Conservation (phyloP, 441 rosid species). For the Populus hybrid region DNA sequence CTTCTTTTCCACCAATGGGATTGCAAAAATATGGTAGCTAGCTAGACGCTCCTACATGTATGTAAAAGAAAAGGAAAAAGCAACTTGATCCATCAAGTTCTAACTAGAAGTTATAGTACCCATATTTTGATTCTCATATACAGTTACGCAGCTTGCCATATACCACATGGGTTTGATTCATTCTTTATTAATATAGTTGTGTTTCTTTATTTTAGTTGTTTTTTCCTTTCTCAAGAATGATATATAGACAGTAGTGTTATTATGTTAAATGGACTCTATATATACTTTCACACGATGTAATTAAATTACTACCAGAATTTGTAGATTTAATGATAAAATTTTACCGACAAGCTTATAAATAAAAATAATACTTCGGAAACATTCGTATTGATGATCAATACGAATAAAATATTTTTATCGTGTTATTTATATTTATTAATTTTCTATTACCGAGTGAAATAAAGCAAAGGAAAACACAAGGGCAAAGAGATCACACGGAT, state of each 20-base stretch:
- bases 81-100: background rate
- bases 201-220: background rate
- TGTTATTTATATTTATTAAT: no score
- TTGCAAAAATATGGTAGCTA: background rate
- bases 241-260: background rate
- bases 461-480: background rate
- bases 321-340: no score
- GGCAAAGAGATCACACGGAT: background rate
- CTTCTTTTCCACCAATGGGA: constrained; percentile 10
- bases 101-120: background rate
- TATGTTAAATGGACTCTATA: background rate
- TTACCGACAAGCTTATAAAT: rapidly evolving
- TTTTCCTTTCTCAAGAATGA: background rate
- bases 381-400: no score
- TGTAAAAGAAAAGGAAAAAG: background rate
- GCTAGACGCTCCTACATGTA: background rate
- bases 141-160: background rate
- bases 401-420: no score
- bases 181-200: background rate
- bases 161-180: background rate
- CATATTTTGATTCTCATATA: background rate
- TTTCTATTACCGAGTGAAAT: no score
- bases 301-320: no score
- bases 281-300: constrained; percentile 27
- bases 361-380: no score